Evolutionary conservation across 768 basidiomycete genomes (phyloP), one percentile per base, ranked within the genome.

Genomic region (Suillus discolor): DNA sequence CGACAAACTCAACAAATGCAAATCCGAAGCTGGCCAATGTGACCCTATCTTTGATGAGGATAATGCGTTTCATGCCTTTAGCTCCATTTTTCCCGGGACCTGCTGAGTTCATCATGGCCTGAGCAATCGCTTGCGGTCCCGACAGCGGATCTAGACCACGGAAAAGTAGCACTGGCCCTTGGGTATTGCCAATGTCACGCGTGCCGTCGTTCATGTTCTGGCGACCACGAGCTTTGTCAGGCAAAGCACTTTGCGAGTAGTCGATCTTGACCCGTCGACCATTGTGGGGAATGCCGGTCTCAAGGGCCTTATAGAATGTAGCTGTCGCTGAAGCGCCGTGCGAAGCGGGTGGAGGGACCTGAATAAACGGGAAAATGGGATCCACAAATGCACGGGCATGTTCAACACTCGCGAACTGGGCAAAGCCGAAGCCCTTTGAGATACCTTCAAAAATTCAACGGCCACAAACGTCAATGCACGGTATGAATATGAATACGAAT

Each of bases 401-500:
- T 71, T 93, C 93, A 64, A 91, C 83, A 69, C 84, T 89, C 51
- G 90, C 80, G 77, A 99, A 99, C 79, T 95, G 93, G 72, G 94
- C 96, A 78, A 99, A 99, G 65, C 96, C 97, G 75, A 98, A 98
- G 74, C 94, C 92, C 80, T 97, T 97, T 63, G 96, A 96, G 68
- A 85, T 80, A 89, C 94, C 94, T 95, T 89, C 79, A 80, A 87
- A 80, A 87, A 87, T 85, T 82, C 80, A 87, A 87, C 67, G 79
- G 81, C 83, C 82, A 84, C 74, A 78, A 81, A 89, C 78, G 90
- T 92, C 81, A 94, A 92, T 90, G 87, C 81, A 83, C 82, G 76
- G 86, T 81, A 83, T 80, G 80, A 79, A 79, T 81, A 80, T 79
- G 85, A 76, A 89, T 88, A 88, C 84, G 87, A 91, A 91, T 82